Conservation (phyloP, 2,329 filamentous ascomycete genomes). For the Emergomyces africanus region DNA sequence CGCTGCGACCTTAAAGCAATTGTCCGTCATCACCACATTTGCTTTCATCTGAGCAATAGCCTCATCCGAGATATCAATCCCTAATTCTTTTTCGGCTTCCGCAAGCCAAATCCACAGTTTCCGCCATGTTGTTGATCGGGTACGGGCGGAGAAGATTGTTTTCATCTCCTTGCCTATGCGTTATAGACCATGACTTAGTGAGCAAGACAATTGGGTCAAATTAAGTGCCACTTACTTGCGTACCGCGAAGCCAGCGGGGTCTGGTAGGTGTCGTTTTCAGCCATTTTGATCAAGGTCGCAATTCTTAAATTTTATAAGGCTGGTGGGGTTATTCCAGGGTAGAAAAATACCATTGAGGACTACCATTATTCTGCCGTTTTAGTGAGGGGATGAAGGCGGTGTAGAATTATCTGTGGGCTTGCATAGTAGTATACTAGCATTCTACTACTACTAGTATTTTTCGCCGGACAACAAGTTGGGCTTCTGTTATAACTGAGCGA, state of each 20-base stretch:
- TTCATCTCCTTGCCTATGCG: constrained; percentile 50
- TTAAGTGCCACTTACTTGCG: constrained; percentile 36
- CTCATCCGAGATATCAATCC: constrained; percentile 51
- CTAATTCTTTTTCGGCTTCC: constrained; percentile 68
- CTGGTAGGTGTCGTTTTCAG: constrained; percentile 45
- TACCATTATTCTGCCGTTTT: not conserved
- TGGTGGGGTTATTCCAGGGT: not conserved
- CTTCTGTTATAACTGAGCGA: too few species aligned
- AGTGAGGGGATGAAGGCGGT: not conserved
- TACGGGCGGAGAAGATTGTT: constrained; percentile 64
- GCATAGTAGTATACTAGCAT: too few species aligned
- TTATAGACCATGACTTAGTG: not conserved
- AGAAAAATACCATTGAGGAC: too few species aligned
- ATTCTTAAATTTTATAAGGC: not conserved
- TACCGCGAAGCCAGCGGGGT: constrained; percentile 62
- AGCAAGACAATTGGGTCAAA: not conserved
- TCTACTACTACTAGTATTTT: too few species aligned
- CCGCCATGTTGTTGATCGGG: constrained; percentile 66
- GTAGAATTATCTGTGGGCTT: too few species aligned
- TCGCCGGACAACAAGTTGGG: too few species aligned
- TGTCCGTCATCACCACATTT: constrained; percentile 62
- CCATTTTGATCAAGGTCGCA: constrained; percentile 17
- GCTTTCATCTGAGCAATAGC: constrained; percentile 65
- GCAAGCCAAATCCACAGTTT: constrained; percentile 77
- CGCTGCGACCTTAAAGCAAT: constrained; percentile 60